phyloP scores from a whole-genome alignment of 768 basidiomycete genomes.

The Sutorius australiensis region DNA sequence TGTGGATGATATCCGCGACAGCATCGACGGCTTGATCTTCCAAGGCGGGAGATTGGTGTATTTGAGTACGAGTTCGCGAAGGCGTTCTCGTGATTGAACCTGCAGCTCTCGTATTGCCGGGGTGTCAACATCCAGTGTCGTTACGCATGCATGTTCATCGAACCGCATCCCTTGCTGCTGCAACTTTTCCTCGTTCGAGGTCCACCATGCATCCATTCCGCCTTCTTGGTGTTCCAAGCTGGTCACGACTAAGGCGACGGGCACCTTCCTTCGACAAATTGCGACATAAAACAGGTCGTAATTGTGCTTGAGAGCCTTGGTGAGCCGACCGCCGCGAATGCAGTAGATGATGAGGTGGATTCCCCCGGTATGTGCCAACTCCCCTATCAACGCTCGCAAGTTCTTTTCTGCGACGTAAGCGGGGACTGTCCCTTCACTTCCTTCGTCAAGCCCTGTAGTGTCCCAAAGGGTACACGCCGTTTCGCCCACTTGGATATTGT shows the following conservation, averaged over 20 bases:
- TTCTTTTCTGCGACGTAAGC: background rate
- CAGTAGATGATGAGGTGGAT: conserved; percentile 12
- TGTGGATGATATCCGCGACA: background rate
- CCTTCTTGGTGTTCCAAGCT: conserved; percentile 29
- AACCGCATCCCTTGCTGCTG: conserved; percentile 28
- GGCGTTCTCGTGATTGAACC: background rate
- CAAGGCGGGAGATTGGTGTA: background rate
- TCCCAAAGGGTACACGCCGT: conserved; percentile 1
- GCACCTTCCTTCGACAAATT: conserved; percentile 34
- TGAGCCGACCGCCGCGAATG: conserved; percentile 1
- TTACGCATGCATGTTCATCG: conserved; percentile 14
- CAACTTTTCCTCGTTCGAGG: conserved; percentile 25
- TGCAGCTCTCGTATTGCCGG: background rate
- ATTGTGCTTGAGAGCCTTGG: conserved; percentile 23
- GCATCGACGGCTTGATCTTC: background rate
- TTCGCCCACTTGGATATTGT: background rate
- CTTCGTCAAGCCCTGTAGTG: conserved; percentile 9
- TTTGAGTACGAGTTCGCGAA: background rate
- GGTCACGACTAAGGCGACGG: conserved; percentile 34
- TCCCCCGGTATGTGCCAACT: background rate
- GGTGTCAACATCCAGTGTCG: conserved; percentile 2
- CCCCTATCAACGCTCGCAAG: background rate
- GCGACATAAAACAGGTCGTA: conserved; percentile 32
- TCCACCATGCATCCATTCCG: conserved; percentile 28
- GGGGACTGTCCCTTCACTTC: conserved; percentile 3